Base-by-base conservation (phyloP, 176 grass and related monocot species). In the Oryza meridionalis region DNA sequence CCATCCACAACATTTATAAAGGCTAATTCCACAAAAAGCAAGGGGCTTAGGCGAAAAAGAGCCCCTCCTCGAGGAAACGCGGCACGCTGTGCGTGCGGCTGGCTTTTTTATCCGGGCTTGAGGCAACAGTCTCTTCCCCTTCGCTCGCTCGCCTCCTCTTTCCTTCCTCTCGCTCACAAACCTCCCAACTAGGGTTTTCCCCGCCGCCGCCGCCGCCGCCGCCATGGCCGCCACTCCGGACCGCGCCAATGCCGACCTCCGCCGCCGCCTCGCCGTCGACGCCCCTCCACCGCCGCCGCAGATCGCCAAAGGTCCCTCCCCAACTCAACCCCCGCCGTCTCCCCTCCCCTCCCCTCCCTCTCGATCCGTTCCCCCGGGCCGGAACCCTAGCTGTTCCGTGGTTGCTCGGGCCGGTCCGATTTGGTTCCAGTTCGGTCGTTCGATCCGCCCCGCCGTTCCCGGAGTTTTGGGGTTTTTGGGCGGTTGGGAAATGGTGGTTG, bases 211-310 rank as follows among this genome's bases (percentile, higher is more conserved):
- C 49, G 49, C 49, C 53, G 17, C 53, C 53, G 80, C 74, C 74
- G 9, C 76, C 92, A 82, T 80, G 85, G 89, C 91, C 85, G 79
- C 91, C 76, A 70, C 86, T 32, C 82, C 90, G 78, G 85, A 95
- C 86, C 72, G 86, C 72, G 75, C 67, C 85, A 95, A 90, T 88
- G 93, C 81, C 76, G 93, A 86, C 73, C 77, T 83, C 72, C 67
- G 88, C 63, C 88, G 84, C 24, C 77, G 71, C 73, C 84, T 99
- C 84, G 84, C 88, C 53, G 90, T 99, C 71, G 93, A 94, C 46
- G 69, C 88, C 46, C 81, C 85, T 65, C 82, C 89, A 19, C 82
- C 89, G 15, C 82, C 79, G 61, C 93, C 81, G 7, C 97, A 87
- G 66, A 88, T 82, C 78, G 21, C 82, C 72, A 96, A 81, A 99